phyloP scores from a whole-genome alignment of 2,329 filamentous ascomycete genomes.

The Ophiostoma montium region DNA sequence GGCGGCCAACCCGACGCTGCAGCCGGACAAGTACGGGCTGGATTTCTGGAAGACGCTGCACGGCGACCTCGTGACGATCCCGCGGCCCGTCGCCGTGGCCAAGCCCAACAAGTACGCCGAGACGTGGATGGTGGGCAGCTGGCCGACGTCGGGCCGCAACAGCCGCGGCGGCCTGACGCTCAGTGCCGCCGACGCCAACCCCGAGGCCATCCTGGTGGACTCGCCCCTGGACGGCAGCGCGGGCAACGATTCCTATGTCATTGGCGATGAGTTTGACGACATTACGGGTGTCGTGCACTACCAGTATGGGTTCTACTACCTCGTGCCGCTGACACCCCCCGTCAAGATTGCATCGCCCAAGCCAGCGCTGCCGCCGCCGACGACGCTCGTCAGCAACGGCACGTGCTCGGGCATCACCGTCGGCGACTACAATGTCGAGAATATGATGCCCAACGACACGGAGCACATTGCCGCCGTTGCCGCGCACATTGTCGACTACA shows the following conservation, averaged over 20 bases:
- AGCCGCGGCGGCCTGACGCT: constrained; percentile 50
- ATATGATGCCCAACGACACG: constrained; percentile 40
- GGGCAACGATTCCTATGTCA: constrained; percentile 44
- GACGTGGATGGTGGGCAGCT: constrained; percentile 54
- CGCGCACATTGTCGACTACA: constrained; percentile 48
- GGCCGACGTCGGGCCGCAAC: constrained; percentile 49
- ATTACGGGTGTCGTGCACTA: constrained; percentile 56
- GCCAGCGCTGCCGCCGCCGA: constrained; percentile 33
- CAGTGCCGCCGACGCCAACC: constrained; percentile 48
- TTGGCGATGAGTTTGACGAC: constrained; percentile 50
- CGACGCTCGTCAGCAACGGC: constrained; percentile 37
- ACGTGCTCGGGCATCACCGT: constrained; percentile 48
- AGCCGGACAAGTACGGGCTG: constrained; percentile 48
- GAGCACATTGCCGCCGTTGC: constrained; percentile 44
- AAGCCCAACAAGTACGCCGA: constrained; percentile 53
- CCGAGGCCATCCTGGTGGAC: constrained; percentile 53
- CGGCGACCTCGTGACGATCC: constrained; percentile 53
- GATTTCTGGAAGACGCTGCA: constrained; percentile 62
- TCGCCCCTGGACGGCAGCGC: constrained; percentile 48
- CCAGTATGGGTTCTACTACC: constrained; percentile 53
- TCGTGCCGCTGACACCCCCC: constrained; percentile 48
- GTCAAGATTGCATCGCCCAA: constrained; percentile 29
- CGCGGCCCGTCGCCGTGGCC: constrained; percentile 39
- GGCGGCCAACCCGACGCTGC: constrained; percentile 42
- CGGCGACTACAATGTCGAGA: constrained; percentile 57